These are phyloP conservation scores for Leccinum ochraceum DNA, from an alignment of 768 basidiomycete species.

Conservation along the genomic window DNA sequence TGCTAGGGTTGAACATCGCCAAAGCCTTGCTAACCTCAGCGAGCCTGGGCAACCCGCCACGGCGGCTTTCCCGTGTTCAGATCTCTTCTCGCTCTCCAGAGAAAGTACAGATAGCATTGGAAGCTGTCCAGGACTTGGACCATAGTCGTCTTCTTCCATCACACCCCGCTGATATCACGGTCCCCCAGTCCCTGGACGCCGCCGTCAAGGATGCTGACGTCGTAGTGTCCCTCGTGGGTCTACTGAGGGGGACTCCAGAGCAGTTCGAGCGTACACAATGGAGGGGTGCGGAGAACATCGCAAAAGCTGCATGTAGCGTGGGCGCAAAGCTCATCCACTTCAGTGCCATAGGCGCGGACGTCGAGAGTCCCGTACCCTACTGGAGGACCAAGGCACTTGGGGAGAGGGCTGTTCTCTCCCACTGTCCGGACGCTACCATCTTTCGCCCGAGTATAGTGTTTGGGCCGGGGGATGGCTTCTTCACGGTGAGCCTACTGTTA, in stretches of 20 bases:
- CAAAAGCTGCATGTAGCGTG: constrained; percentile 47
- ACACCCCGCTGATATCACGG: constrained; percentile 54
- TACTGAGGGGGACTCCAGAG: constrained; percentile 56
- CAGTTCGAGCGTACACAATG: constrained; percentile 64
- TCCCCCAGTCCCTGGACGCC: constrained; percentile 40
- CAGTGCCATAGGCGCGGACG: constrained; percentile 76
- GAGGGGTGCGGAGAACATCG: constrained; percentile 68
- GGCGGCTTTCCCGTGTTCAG: constrained; percentile 40
- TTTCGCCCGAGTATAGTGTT: constrained; percentile 74
- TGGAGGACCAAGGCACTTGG: constrained; percentile 61
- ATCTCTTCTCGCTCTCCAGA: constrained; percentile 61
- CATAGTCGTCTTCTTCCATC: constrained; percentile 41
- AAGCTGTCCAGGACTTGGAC: constrained; percentile 32
- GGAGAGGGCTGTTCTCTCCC: constrained; percentile 52
- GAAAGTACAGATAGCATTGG: constrained; percentile 37
- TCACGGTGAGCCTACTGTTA: constrained; percentile 49
- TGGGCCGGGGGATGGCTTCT: constrained; percentile 76
- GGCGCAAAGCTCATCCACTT: constrained; percentile 66
- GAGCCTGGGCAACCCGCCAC: constrained; percentile 21
- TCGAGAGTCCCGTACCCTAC: constrained; percentile 58
- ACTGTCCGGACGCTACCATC: constrained; percentile 55
- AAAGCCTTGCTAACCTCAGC: constrained; percentile 43
- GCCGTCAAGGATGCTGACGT: constrained; percentile 58
- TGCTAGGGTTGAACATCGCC: constrained; percentile 61
- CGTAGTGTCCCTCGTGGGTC: constrained; percentile 69